A percentile compares a stretch with the other conserved stretches of the same genome.
Evolutionary conservation across 164 flowering plant genomes (phyloP).

Genomic region (Umbilicus rupestris): DNA sequence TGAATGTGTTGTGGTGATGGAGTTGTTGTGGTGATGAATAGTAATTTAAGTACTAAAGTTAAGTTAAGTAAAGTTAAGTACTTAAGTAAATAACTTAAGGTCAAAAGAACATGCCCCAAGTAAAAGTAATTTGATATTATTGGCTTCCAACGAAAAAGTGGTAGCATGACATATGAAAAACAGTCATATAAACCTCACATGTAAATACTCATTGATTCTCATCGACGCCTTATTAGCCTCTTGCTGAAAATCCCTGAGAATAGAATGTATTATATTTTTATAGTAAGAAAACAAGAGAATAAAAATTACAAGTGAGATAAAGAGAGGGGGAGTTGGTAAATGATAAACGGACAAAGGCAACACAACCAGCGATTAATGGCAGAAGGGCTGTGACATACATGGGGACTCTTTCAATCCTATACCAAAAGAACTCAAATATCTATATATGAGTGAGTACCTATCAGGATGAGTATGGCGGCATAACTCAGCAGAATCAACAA

Average conservation of each 20-base stretch:
- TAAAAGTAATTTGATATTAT: neutral
- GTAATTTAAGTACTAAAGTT: too few species aligned
- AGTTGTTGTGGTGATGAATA: too few species aligned
- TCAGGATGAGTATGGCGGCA: slow-evolving; percentile 95
- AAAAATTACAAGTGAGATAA: neutral
- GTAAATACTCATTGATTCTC: slow-evolving; percentile 80
- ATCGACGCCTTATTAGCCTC: slow-evolving; percentile 80
- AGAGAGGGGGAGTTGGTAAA: too few species aligned
- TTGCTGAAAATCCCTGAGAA: slow-evolving; percentile 68
- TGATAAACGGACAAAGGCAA: neutral
- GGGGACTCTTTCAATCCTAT: neutral
- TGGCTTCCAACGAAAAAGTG: neutral
- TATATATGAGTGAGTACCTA: slow-evolving; percentile 32
- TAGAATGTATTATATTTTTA: neutral
- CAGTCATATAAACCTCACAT: slow-evolving; percentile 50
- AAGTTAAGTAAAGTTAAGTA: too few species aligned
- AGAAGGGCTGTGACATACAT: neutral
- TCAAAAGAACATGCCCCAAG: too few species aligned
- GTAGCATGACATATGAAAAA: neutral
- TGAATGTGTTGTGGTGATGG: too few species aligned
- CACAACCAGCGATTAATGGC: neutral
- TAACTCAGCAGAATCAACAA: slow-evolving; percentile 83
- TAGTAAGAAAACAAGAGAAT: neutral
- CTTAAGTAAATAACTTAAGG: too few species aligned
- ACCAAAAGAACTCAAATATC: neutral